Percentiles rank a stretch among this genome's conserved stretches.
Evolutionary conservation across 768 basidiomycete genomes (phyloP).

Genomic region (Amanita polypyramis): DNA sequence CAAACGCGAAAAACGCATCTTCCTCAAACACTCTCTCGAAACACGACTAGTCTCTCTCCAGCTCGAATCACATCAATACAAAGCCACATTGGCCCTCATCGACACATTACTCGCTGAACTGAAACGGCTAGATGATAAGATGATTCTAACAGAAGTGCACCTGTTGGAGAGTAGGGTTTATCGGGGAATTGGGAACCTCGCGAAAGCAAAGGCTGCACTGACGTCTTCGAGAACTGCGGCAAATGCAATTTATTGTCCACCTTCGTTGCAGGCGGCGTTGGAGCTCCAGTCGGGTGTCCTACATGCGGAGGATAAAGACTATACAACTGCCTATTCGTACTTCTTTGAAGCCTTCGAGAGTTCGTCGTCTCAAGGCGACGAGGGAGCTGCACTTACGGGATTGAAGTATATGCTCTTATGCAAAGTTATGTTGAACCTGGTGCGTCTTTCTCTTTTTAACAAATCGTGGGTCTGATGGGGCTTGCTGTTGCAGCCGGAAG

Average conservation of each 20-base stretch:
- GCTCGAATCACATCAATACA: constrained; percentile 67
- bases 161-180: constrained; percentile 89
- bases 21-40: constrained; percentile 90
- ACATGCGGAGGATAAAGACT: constrained; percentile 97
- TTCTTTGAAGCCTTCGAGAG: constrained; percentile 97
- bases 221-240: constrained; percentile 90
- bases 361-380: constrained; percentile 66
- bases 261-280: constrained; percentile 31
- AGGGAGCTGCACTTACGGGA: constrained; percentile 58
- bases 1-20: constrained; percentile 83
- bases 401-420: constrained; percentile 98
- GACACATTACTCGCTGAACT: constrained; percentile 86
- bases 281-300: constrained; percentile 60
- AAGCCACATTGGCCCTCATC: constrained; percentile 71
- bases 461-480: background rate
- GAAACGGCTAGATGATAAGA: constrained; percentile 91
- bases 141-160: constrained; percentile 95
- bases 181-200: constrained; percentile 78
- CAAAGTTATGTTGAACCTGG: constrained; percentile 95
- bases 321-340: constrained; percentile 93
- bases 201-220: constrained; percentile 86
- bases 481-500: constrained; percentile 62
- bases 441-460: constrained; percentile 23
- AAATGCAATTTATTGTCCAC: constrained; percentile 85
- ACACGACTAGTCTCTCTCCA: constrained; percentile 78